phyloP scores from a whole-genome alignment of 225 moss, liverwort and hornwort species.

The Anthoceros angustus region DNA sequence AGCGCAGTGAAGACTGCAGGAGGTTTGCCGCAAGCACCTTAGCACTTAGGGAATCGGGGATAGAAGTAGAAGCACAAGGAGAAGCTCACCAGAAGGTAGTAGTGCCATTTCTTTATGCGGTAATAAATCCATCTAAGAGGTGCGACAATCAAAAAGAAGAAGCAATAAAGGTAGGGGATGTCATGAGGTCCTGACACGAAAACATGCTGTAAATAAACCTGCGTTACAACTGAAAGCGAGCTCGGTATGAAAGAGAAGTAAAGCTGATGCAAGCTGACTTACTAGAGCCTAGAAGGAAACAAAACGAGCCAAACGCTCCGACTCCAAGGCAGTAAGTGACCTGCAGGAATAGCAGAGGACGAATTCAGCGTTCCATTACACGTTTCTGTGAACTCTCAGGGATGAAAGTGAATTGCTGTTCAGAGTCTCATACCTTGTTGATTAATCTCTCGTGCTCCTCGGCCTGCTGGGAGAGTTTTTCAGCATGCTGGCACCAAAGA shows the following conservation, averaged over 20 bases:
- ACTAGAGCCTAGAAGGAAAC: conserved; percentile 92
- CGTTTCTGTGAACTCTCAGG: too few relatives aligned
- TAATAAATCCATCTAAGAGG: conserved; percentile 95
- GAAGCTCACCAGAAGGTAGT: conserved; percentile 36
- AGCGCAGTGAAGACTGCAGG: too few relatives aligned
- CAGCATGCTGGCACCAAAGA: conserved; percentile 75
- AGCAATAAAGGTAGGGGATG: conserved; percentile 79
- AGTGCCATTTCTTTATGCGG: conserved; percentile 98
- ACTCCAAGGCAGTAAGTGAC: conserved; percentile 86
- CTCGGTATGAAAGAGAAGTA: conserved; percentile 3
- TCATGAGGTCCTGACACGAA: conserved; percentile 59
- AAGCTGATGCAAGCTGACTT: conserved; percentile 9
- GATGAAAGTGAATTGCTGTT: too few relatives aligned
- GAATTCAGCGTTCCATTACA: too few relatives aligned
- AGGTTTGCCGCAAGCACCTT: too few relatives aligned
- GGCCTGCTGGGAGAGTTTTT: conserved; percentile 59
- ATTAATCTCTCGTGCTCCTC: conserved; percentile 88
- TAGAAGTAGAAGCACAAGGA: too few relatives aligned
- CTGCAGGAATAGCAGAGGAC: conserved; percentile 19
- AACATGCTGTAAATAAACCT: not conserved
- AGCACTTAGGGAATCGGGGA: too few relatives aligned
- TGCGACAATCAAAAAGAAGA: conserved; percentile 75
- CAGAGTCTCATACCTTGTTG: conserved; percentile 37
- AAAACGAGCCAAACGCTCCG: conserved; percentile 81
- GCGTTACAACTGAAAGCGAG: not conserved